A percentile compares a stretch with the other conserved stretches of the same genome.
Conservation (phyloP, 2,329 filamentous ascomycete genomes). For the Pyricularia pennisetigena region DNA sequence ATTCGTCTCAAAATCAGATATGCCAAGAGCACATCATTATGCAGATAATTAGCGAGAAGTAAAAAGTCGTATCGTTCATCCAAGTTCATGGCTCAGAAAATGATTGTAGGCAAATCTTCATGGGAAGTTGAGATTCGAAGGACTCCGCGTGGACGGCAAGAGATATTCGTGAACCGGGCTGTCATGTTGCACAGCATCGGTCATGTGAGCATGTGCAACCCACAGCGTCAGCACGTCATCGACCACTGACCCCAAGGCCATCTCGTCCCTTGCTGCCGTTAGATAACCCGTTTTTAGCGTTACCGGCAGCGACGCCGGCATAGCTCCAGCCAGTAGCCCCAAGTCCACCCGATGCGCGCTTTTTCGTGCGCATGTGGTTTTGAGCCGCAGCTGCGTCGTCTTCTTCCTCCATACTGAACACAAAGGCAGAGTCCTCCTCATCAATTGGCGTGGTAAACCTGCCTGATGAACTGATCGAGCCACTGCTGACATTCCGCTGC, state of each 20-base stretch:
- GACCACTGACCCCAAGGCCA: neutral
- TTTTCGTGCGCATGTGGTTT: slow-evolving; percentile 5
- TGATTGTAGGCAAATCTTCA: neutral
- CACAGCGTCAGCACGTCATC: neutral
- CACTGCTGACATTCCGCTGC: slow-evolving; percentile 50
- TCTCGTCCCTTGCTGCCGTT: slow-evolving; percentile 3
- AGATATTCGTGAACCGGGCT: neutral
- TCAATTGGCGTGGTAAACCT: slow-evolving; percentile 56
- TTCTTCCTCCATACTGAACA: slow-evolving; percentile 57
- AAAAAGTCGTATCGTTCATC: neutral
- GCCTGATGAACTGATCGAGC: slow-evolving; percentile 45
- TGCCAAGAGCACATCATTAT: neutral
- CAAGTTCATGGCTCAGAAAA: neutral
- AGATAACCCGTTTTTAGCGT: neutral
- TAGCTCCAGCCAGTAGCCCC: slow-evolving; percentile 22
- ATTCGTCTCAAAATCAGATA: neutral
- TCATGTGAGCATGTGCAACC: neutral
- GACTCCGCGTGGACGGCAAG: neutral
- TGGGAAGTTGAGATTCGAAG: neutral
- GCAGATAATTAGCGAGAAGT: neutral
- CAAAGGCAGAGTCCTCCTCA: slow-evolving; percentile 53
- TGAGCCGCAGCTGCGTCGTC: slow-evolving; percentile 34
- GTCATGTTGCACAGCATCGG: neutral
- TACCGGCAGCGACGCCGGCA: slow-evolving; percentile 16
- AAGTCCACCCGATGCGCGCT: slow-evolving; percentile 7